phyloP scores from a whole-genome alignment of 495 filamentous ascomycete species.

The Hamigera avellanea region DNA sequence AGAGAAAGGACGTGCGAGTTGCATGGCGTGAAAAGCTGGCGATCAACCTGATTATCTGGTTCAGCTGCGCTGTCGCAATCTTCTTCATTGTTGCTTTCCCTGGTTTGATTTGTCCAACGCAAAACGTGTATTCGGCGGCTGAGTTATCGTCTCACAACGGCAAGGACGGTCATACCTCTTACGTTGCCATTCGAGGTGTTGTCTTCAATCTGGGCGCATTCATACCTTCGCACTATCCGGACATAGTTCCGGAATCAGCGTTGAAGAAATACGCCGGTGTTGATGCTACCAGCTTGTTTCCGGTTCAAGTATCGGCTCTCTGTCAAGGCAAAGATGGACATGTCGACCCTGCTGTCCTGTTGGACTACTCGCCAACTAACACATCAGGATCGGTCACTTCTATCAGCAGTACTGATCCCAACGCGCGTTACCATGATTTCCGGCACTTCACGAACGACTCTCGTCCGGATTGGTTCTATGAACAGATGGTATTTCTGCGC shows the following conservation, averaged over 20 bases:
- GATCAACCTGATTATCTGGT: slow-evolving; percentile 97
- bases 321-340: slow-evolving; percentile 63
- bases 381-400: slow-evolving; percentile 50
- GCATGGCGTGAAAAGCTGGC: slow-evolving; percentile 97
- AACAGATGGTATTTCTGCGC: slow-evolving; percentile 68
- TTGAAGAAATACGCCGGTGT: slow-evolving; percentile 72
- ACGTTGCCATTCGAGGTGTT: slow-evolving; percentile 73
- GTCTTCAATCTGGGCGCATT: slow-evolving; percentile 76
- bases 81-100: slow-evolving; percentile 92
- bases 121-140: slow-evolving; percentile 70
- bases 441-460: slow-evolving; percentile 69
- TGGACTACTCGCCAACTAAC: slow-evolving; percentile 75
- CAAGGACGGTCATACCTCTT: slow-evolving; percentile 51
- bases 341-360: slow-evolving; percentile 58
- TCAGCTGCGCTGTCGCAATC: slow-evolving; percentile 60
- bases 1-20: slow-evolving; percentile 81
- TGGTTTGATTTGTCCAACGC: slow-evolving; percentile 77
- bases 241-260: slow-evolving; percentile 51
- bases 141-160: slow-evolving; percentile 70
- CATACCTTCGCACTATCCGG: slow-evolving; percentile 69
- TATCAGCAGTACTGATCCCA: slow-evolving; percentile 56
- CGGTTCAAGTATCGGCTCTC: slow-evolving; percentile 85
- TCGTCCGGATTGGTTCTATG: slow-evolving; percentile 80
- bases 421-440: slow-evolving; percentile 87
- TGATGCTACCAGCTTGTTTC: slow-evolving; percentile 83